Percentiles rank a stretch among this genome's conserved stretches.
phyloP scores from a whole-genome alignment of 225 moss, liverwort and hornwort genomes.

The Thuidium tamariscinum region DNA sequence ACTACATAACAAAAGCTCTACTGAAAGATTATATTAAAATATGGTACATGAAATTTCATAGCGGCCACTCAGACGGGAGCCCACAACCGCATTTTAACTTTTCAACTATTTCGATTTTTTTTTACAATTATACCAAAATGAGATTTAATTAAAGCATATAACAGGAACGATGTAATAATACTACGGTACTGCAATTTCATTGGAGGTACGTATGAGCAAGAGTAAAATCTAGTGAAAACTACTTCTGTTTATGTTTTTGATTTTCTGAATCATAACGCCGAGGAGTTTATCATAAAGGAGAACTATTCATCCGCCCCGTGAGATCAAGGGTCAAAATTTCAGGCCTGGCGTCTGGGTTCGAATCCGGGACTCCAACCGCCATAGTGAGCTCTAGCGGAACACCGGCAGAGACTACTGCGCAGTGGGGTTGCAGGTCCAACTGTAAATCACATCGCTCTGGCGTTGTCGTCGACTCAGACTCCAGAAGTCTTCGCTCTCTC shows the following conservation, averaged over 20 bases:
- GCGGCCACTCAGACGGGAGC: background rate
- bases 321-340: constrained; percentile 39
- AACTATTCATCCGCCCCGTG: constrained; percentile 23
- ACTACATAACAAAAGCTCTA: background rate
- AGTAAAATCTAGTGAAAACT: background rate
- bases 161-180: background rate
- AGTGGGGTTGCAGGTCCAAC: background rate
- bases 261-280: background rate
- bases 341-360: constrained; percentile 1
- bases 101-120: background rate
- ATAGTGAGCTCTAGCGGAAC: constrained; percentile 30
- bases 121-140: background rate
- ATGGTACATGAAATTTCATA: background rate
- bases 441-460: background rate
- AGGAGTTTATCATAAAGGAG: background rate
- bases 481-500: constrained; percentile 30
- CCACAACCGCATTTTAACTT: background rate
- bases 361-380: constrained; percentile 20
- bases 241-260: background rate
- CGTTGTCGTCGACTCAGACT: background rate
- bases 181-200: background rate
- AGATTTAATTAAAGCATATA: background rate
- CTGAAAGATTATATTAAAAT: background rate
- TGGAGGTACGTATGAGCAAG: background rate
- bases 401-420: background rate